phyloP scores from a whole-genome alignment of 176 grass and related monocot genomes.

The bread wheat (Triticum aestivum) region DNA sequence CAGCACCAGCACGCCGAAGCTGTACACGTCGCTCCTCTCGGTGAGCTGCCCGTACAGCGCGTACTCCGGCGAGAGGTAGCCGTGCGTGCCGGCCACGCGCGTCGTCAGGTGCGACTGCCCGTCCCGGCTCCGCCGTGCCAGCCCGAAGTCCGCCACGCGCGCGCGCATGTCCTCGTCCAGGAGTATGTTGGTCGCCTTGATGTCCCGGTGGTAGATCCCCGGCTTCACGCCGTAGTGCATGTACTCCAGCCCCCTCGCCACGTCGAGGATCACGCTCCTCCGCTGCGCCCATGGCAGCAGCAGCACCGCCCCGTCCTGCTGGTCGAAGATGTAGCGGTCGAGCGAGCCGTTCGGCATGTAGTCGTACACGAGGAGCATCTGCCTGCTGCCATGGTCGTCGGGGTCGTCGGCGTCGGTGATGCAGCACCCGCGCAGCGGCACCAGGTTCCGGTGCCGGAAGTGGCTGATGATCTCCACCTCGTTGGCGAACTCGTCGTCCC shows the following conservation, averaged over 20 bases:
- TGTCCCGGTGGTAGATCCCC: constrained; percentile 88
- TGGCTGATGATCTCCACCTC: constrained; percentile 94
- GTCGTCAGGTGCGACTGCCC: constrained; percentile 95
- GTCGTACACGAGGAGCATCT: constrained; percentile 85
- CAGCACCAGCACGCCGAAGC: constrained; percentile 86
- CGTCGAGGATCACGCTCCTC: constrained; percentile 61
- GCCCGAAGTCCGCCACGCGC: constrained; percentile 78
- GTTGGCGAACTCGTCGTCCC: constrained; percentile 87
- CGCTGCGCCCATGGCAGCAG: constrained; percentile 59
- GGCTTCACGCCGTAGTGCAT: constrained; percentile 91
- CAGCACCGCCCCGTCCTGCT: not conserved
- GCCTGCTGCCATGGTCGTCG: constrained; percentile 62
- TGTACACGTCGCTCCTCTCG: constrained; percentile 92
- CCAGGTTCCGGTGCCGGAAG: constrained; percentile 85
- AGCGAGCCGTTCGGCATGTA: constrained; percentile 89
- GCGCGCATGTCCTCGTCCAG: constrained; percentile 75
- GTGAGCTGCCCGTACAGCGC: constrained; percentile 97
- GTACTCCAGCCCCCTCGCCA: constrained; percentile 83
- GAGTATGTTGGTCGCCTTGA: constrained; percentile 93
- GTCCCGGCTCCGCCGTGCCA: constrained; percentile 77
- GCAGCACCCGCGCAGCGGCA: constrained; percentile 81
- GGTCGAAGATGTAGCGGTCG: constrained; percentile 65
- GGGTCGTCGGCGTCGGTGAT: constrained; percentile 52
- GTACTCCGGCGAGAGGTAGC: constrained; percentile 96
- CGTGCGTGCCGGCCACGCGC: constrained; percentile 88